A percentile compares a stretch with the other conserved stretches of the same genome.
phyloP scores from a whole-genome alignment of 768 basidiomycete species.

The Lactifluus volemus region DNA sequence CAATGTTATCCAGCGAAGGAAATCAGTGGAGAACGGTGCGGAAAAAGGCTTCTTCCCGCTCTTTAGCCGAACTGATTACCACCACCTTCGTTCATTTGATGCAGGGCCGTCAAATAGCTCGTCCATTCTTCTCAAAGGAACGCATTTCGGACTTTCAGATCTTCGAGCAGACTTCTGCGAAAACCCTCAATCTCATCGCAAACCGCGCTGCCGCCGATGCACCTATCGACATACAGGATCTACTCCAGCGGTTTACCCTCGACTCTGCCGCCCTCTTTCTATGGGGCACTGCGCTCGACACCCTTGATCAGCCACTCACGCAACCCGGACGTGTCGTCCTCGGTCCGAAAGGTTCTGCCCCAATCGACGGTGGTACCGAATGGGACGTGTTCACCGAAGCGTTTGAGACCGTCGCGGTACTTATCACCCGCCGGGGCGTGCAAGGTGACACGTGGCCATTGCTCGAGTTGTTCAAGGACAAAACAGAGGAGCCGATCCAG shows the following conservation, averaged over 20 bases:
- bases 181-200: conserved; percentile 18
- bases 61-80: neutral
- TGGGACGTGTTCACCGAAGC: conserved; percentile 18
- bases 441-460: conserved; percentile 19
- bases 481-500: conserved; percentile 15
- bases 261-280: conserved; percentile 48
- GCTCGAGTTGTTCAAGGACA: conserved; percentile 19
- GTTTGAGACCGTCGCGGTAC: conserved; percentile 13
- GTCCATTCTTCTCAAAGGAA: conserved; percentile 31
- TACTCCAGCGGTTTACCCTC: conserved; percentile 40
- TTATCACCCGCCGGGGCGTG: conserved; percentile 12
- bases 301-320: conserved; percentile 30
- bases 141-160: conserved; percentile 30
- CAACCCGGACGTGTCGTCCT: conserved; percentile 28
- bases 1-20: conserved; percentile 10
- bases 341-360: conserved; percentile 17
- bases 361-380: conserved; percentile 10
- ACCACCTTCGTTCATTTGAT: conserved; percentile 21
- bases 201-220: neutral
- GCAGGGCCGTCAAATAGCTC: conserved; percentile 27
- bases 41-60: neutral
- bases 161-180: conserved; percentile 26
- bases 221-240: conserved; percentile 28
- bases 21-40: conserved; percentile 17
- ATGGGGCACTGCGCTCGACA: conserved; percentile 37